Percentiles rank a stretch among this genome's conserved stretches.
These are phyloP conservation scores for Fagopyrum homotropicum DNA, from an alignment of 148 eudicot genomes.

Conservation along the genomic window DNA sequence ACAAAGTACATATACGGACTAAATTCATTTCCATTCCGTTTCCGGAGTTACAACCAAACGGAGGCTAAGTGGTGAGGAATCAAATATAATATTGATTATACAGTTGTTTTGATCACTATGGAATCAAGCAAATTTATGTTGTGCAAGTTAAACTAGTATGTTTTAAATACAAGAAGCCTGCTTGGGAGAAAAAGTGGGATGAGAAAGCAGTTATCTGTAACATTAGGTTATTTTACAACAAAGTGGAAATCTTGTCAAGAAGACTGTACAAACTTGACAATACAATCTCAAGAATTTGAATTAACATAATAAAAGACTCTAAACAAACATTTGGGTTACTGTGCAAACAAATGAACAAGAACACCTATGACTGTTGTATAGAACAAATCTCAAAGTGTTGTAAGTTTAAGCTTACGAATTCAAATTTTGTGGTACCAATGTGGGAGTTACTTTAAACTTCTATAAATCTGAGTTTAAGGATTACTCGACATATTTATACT, in stretches of 20 bases:
- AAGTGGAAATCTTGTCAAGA: background rate
- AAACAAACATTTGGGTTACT: background rate
- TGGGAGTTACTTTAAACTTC: background rate
- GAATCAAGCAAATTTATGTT: background rate
- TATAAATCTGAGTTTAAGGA: background rate
- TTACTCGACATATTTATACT: conserved; percentile 64
- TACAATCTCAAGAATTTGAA: background rate
- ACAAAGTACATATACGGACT: too few species aligned
- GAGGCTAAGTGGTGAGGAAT: too few species aligned
- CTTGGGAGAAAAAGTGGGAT: background rate
- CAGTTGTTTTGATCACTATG: too few species aligned
- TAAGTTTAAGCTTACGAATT: background rate
- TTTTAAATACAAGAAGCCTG: background rate
- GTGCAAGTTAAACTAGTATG: background rate
- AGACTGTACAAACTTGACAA: background rate
- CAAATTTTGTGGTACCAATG: background rate
- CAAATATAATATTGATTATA: too few species aligned
- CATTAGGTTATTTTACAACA: background rate
- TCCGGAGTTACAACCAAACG: too few species aligned
- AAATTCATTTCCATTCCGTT: too few species aligned
- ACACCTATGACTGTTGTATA: background rate
- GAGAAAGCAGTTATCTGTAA: background rate
- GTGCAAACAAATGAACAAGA: background rate
- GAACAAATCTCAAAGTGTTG: background rate
- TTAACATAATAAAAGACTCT: background rate